A percentile compares a stretch with the other conserved stretches of the same genome.
phyloP scores from a whole-genome alignment of 2,329 filamentous ascomycete species.

The Xylariaceae sp. region DNA sequence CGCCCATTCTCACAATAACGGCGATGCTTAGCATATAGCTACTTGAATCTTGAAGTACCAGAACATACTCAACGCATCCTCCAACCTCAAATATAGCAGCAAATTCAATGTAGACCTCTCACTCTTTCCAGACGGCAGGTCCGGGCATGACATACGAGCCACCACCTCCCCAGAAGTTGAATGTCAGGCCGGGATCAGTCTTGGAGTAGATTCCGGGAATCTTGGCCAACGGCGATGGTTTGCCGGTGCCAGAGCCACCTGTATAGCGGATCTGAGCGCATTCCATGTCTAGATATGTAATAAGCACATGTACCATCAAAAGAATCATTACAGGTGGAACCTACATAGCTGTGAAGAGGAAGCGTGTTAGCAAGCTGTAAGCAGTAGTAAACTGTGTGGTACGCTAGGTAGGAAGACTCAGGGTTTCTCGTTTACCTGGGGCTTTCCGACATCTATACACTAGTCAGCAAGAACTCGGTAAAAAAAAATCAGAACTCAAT shows the following conservation, averaged over 20 bases:
- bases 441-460: conserved; percentile 23
- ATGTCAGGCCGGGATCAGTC: conserved; percentile 14
- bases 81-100: background rate
- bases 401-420: conserved; percentile 37
- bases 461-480: background rate
- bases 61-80: background rate
- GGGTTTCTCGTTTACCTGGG: conserved; percentile 35
- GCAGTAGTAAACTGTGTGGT: conserved; percentile 40
- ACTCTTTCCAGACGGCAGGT: conserved; percentile 13
- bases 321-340: conserved; percentile 23
- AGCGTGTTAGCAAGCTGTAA: conserved; percentile 15
- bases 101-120: background rate
- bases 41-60: background rate
- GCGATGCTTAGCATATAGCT: background rate
- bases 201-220: conserved; percentile 15
- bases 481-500: conserved; percentile 5
- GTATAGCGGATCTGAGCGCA: conserved; percentile 44
- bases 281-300: conserved; percentile 25
- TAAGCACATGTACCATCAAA: conserved; percentile 36
- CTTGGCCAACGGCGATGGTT: conserved; percentile 21
- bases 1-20: background rate
- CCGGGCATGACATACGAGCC: conserved; percentile 23
- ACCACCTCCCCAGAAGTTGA: conserved; percentile 19
- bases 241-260: conserved; percentile 32
- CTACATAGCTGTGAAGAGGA: conserved; percentile 12